Evolutionary conservation across 768 basidiomycete genomes (phyloP), one percentile per base, ranked within the genome.

Genomic region (Xerocomellus amylosporus): DNA sequence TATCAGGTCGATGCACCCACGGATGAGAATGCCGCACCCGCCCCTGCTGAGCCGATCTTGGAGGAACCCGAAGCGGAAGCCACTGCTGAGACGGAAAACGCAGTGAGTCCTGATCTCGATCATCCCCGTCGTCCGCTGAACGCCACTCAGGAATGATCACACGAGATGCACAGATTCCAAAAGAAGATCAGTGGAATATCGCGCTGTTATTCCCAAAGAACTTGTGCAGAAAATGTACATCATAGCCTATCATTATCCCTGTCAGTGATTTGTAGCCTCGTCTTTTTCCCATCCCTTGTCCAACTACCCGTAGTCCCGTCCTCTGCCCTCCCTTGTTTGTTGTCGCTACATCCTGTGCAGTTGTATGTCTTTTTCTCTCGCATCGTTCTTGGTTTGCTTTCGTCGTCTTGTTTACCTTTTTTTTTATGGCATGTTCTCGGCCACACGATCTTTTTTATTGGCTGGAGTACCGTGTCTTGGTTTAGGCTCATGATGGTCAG

Each of bases 41-140:
- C 67, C 26, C 67, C 70, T 12, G 71, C 72, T 26, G 72, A 74
- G 20, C 76, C 83, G 19, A 86, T 86, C 55, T 76, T 72, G 28
- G 84, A 85, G 62, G 83, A 84, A 48, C 77, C 74, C 40, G 81
- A 79, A 56, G 75, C 63, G 5, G 75, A 77, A 42, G 75, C 71
- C 41, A 71, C 61, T 7, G 75, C 75, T 26, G 77, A 74, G 56
- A 68, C 72, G 45, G 79, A 75, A 58, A 55, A 64, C 14, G 61
- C 49, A 3, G 66, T 64, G 19, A 55, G 69, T 59, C 9, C 34
- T 28, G 45, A 57, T 56, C 28, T 36, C 10, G 9, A 22, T 26
- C 34, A 41, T 58, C 46, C 31, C 7, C 24, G n/a, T 24, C 40
- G 40, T 54, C 15, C 14, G 4, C 39, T 60, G 8, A 48, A 44